Percentiles rank a stretch among this genome's conserved stretches.
Conservation (phyloP, 768 basidiomycete genomes). For the Dacryopinax spathularia region DNA sequence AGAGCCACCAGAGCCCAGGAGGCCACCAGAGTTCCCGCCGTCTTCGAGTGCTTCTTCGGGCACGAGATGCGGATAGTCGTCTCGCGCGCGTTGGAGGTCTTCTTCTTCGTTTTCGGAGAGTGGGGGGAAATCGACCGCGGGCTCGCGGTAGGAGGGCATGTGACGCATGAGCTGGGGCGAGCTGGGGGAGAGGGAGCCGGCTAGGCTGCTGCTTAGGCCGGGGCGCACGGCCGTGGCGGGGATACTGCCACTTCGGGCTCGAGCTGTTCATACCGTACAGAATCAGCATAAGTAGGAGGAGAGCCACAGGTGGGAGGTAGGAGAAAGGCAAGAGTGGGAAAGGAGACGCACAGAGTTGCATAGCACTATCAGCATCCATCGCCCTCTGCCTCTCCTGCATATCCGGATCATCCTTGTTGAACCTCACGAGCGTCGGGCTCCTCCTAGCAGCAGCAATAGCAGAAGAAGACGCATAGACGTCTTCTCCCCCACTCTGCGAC, state of each 20-base stretch:
- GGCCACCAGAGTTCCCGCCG: background rate
- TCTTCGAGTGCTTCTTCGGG: background rate
- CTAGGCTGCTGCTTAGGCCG: background rate
- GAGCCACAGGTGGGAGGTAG: background rate
- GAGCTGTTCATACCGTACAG: constrained; percentile 45
- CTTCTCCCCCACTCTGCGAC: background rate
- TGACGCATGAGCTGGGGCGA: constrained; percentile 37
- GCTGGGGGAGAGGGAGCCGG: background rate
- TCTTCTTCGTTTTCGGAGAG: background rate
- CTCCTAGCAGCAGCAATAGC: background rate
- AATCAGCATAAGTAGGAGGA: background rate
- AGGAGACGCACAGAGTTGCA: constrained; percentile 37
- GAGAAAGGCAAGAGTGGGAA: background rate
- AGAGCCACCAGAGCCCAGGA: background rate
- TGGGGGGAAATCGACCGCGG: background rate
- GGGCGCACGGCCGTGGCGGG: constrained; percentile 3
- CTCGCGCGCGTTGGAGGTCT: background rate
- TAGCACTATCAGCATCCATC: constrained; percentile 72
- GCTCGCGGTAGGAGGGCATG: constrained; percentile 28
- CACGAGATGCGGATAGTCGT: background rate
- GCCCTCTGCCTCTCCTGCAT: constrained; percentile 75
- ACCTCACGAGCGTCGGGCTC: background rate
- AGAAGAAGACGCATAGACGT: too few relatives aligned
- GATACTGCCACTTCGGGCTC: constrained; percentile 15
- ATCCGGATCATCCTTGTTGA: constrained; percentile 51